Conservation (phyloP, 202 grass and related monocot genomes). For the Alloteropsis angusta region DNA sequence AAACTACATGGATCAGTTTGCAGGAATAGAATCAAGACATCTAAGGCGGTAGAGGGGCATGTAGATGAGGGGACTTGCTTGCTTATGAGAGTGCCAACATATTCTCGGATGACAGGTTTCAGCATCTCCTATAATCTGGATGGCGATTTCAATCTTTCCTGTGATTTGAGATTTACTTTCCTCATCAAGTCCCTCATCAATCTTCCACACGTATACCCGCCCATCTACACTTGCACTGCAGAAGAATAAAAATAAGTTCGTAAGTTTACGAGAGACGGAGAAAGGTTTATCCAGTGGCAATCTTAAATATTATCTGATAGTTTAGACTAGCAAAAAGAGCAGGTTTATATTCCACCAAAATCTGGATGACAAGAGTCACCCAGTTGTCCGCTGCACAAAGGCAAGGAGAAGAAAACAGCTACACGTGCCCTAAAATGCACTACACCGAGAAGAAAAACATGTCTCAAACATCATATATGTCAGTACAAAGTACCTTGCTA, state of each 20-base stretch:
- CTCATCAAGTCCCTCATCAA: constrained; percentile 73
- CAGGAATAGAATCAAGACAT: constrained; percentile 18
- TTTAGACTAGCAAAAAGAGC: background rate
- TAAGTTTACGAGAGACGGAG: background rate
- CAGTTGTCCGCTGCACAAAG: background rate
- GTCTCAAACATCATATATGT: background rate
- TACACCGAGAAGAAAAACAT: background rate
- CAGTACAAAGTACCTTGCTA: constrained; percentile 60
- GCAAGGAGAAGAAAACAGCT: background rate
- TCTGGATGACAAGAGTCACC: background rate
- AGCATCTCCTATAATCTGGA: constrained; percentile 68
- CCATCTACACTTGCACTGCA: constrained; percentile 90
- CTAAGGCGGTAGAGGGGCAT: background rate
- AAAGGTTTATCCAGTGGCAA: background rate
- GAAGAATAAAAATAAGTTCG: constrained; percentile 11
- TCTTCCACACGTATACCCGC: constrained; percentile 86
- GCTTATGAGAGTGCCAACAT: constrained; percentile 98
- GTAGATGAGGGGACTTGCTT: constrained; percentile 43
- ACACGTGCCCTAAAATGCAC: background rate
- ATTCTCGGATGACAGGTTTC: constrained; percentile 86
- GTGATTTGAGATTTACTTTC: constrained; percentile 88
- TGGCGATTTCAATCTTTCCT: constrained; percentile 66
- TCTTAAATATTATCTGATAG: background rate
- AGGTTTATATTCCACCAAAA: background rate
- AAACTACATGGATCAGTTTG: constrained; percentile 8